A percentile compares a stretch with the other conserved stretches of the same genome.
Conservation (phyloP, 306 rosid species). For the Ziziphus jujuba region DNA sequence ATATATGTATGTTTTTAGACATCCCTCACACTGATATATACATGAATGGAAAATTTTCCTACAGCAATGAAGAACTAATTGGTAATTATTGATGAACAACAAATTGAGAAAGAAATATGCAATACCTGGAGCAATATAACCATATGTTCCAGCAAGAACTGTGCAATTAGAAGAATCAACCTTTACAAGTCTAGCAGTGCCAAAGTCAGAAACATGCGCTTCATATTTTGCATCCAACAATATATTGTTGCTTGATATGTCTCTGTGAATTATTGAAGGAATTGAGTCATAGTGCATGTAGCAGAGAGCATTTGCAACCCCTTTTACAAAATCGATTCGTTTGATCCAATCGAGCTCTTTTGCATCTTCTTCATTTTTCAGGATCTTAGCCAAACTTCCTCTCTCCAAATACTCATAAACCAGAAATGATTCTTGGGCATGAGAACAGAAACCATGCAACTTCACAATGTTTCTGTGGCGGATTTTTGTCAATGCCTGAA, state of each 20-base stretch:
- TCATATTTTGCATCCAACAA: not conserved
- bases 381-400: not conserved
- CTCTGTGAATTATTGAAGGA: not conserved
- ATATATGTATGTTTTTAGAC: no score
- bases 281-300: conserved; percentile 2
- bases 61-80: no score
- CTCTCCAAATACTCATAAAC: conserved; percentile 1
- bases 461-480: conserved; percentile 12
- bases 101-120: no score
- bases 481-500: not conserved
- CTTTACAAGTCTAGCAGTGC: not conserved
- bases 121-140: not conserved
- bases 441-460: not conserved
- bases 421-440: not conserved
- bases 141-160: not conserved
- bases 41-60: no score
- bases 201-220: not conserved
- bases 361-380: not conserved
- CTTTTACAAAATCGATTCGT: not conserved
- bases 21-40: no score
- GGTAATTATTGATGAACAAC: no score
- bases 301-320: not conserved
- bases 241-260: conserved; percentile 5
- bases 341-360: not conserved
- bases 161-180: not conserved